Base-by-base conservation (phyloP, 805 yeast genomes). In the Saturnispora ahearnii region DNA sequence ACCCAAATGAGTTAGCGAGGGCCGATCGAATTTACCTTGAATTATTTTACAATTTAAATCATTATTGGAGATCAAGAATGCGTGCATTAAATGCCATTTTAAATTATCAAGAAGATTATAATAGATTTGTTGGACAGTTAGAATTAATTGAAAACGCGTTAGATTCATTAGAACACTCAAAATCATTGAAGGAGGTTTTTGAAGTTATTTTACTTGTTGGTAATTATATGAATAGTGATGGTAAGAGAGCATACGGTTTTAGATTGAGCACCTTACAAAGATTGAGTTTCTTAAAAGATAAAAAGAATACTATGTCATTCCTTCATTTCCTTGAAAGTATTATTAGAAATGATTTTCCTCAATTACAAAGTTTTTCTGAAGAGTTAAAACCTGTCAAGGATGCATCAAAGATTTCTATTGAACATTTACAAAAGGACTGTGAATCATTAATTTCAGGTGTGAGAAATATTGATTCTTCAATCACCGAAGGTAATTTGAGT, bases 191-290 rank as follows among this genome's bases (percentile, higher is more conserved):
- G 53, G 76, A 79, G 49, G 81, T 93, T 13, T 76, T 95, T 60
- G 89, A 87, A 50, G 79, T 93, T 44, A 91, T 93, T 53, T 71
- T 90, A 55, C 82, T 90, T 4, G 93, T 93, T 46, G 99, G 99
- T 52, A 93, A 93, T 64, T 91, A 82, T 64, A 93, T 93, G 99
- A 93, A 95, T 63, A 96, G 89, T 59, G 72, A 80, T n/a, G 73
- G 87, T 2, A 90, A 89, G 59, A 96, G 89, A 63, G 98, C 97
- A 1, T 76, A 78, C 56, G 99, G 99, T 3, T 95, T 95, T 73
- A 84, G 85, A 59, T 71, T 93, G 52, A 83, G 87, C 42, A 87
- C 96, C n/a, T 73, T 93, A 48, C 96, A 89, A 60, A 72, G 98
- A 57, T 73, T 93, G 51, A 87, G 84, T 31, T 89, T 95, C 57